phyloP scores from a whole-genome alignment of 2,329 filamentous ascomycete genomes.

The Pezicula neosporulosa region DNA sequence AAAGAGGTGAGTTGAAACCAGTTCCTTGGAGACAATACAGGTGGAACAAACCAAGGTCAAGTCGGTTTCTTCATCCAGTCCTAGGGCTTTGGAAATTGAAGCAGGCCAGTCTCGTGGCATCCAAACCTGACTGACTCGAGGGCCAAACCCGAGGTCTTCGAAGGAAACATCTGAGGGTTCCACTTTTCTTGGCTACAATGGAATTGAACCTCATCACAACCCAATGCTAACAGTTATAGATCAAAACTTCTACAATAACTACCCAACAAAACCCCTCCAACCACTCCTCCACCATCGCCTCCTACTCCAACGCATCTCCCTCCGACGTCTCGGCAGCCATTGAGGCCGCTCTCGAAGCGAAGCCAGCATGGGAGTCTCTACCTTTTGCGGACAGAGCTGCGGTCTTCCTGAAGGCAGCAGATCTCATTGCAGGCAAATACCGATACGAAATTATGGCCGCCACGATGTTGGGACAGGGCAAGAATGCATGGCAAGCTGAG shows the following conservation, averaged over 20 bases:
- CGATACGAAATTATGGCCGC: conserved; percentile 95
- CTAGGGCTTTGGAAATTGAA: not conserved
- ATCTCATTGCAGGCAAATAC: conserved; percentile 88
- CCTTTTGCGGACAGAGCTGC: conserved; percentile 90
- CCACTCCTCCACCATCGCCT: conserved; percentile 73
- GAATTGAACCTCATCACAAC: not conserved
- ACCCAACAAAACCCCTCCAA: conserved; percentile 81
- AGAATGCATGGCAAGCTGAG: conserved; percentile 99
- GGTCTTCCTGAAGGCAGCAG: conserved; percentile 93
- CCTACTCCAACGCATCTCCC: conserved; percentile 77
- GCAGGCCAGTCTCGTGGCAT: too few species aligned
- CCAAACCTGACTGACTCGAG: too few species aligned
- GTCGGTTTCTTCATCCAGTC: not conserved
- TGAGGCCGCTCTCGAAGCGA: conserved; percentile 79
- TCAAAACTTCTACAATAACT: conserved; percentile 62
- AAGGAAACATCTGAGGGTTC: too few species aligned
- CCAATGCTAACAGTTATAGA: conserved; percentile 35
- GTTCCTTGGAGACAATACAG: conserved; percentile 21
- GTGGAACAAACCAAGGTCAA: not conserved
- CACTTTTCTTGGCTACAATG: too few species aligned
- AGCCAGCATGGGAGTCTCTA: conserved; percentile 78
- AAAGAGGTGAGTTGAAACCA: conserved; percentile 54
- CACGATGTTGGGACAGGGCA: conserved; percentile 94
- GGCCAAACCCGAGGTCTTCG: too few species aligned
- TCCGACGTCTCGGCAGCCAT: conserved; percentile 78